Percentiles rank a stretch among this genome's conserved stretches.
Conservation (phyloP, 208 protist genomes). For the Trypanosoma boissoni region DNA sequence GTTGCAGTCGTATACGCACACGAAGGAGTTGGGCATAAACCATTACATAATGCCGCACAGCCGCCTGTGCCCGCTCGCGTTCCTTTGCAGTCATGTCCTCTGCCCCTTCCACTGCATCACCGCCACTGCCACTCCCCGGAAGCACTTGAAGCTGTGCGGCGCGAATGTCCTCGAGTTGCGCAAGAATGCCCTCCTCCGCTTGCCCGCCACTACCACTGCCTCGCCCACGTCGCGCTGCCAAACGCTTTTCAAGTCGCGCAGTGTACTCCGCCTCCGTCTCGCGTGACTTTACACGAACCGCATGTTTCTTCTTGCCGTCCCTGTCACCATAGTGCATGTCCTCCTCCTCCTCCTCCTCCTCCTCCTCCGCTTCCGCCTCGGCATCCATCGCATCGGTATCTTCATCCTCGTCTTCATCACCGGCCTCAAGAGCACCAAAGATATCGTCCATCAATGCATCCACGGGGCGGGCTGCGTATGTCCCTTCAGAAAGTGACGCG, state of each 20-base stretch:
- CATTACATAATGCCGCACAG: slow-evolving; percentile 60
- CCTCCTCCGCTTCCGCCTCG: slow-evolving; percentile 13
- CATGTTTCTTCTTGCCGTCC: too few species aligned
- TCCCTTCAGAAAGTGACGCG: slow-evolving; percentile 44
- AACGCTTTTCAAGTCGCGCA: slow-evolving; percentile 54
- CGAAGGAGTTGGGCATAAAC: slow-evolving; percentile 71
- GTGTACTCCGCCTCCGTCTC: slow-evolving; percentile 76
- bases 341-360: too few species aligned
- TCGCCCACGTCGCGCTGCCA: slow-evolving; percentile 14
- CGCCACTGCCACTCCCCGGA: slow-evolving; percentile 17
- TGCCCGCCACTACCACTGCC: not conserved
- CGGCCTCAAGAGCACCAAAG: slow-evolving; percentile 76
- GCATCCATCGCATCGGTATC: slow-evolving; percentile 14
- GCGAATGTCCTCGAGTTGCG: slow-evolving; percentile 39
- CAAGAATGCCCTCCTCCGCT: slow-evolving; percentile 40
- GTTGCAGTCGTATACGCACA: slow-evolving; percentile 73
- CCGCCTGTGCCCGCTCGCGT: slow-evolving; percentile 30
- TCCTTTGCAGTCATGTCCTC: slow-evolving; percentile 21
- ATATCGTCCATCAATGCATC: slow-evolving; percentile 68
- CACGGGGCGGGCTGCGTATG: slow-evolving; percentile 62
- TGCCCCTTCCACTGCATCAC: slow-evolving; percentile 12
- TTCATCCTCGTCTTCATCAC: slow-evolving; percentile 37
- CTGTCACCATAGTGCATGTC: too few species aligned
- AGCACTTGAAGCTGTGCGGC: slow-evolving; percentile 34
- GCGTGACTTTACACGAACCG: too few species aligned